These are phyloP conservation scores for Hyphopichia fennica DNA, from an alignment of 1,139 yeast genomes.

Conservation along the genomic window DNA sequence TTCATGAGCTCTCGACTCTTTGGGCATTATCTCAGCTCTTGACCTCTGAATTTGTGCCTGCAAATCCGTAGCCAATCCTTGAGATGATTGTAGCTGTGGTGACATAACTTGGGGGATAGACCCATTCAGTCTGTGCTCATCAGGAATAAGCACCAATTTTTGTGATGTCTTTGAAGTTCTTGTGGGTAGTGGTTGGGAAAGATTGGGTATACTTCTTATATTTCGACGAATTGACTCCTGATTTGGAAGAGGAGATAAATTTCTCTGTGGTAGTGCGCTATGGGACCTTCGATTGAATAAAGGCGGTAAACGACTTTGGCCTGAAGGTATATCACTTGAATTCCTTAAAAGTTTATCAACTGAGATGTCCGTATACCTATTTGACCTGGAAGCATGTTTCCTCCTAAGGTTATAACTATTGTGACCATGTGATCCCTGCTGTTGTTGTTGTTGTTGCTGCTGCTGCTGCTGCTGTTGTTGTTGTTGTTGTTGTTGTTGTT, in stretches of 20 bases:
- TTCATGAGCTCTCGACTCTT: slow-evolving; percentile 65
- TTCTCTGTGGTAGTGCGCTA: slow-evolving; percentile 10
- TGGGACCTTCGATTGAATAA: slow-evolving; percentile 12
- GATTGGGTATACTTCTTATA: slow-evolving; percentile 51
- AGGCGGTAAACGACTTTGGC: slow-evolving; percentile 54
- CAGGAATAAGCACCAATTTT: slow-evolving; percentile 83
- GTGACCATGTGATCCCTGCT: slow-evolving; percentile 7
- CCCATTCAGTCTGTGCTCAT: slow-evolving; percentile 35
- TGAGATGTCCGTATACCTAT: slow-evolving; percentile 66
- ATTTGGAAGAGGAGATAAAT: slow-evolving; percentile 9
- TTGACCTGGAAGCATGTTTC: slow-evolving; percentile 28
- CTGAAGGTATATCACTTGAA: slow-evolving; percentile 84
- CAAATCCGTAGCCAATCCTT: slow-evolving; percentile 17
- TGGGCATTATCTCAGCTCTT: slow-evolving; percentile 68
- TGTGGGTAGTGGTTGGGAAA: slow-evolving; percentile 72
- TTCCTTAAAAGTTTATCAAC: slow-evolving; percentile 71
- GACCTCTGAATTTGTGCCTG: slow-evolving; percentile 48
- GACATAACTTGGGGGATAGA: slow-evolving; percentile 16
- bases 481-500: slow-evolving; percentile 14
- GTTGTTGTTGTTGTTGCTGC: slow-evolving; percentile 8
- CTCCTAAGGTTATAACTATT: slow-evolving; percentile 16
- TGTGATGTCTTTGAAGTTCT: slow-evolving; percentile 86
- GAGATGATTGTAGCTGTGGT: slow-evolving; percentile 3
- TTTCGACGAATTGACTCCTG: slow-evolving; percentile 19
- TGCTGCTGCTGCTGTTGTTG: slow-evolving; percentile 19